Evolutionary conservation across 805 yeast genomes (phyloP), one percentile per base, ranked within the genome.

Genomic region (Wickerhamiella hasegawae): DNA sequence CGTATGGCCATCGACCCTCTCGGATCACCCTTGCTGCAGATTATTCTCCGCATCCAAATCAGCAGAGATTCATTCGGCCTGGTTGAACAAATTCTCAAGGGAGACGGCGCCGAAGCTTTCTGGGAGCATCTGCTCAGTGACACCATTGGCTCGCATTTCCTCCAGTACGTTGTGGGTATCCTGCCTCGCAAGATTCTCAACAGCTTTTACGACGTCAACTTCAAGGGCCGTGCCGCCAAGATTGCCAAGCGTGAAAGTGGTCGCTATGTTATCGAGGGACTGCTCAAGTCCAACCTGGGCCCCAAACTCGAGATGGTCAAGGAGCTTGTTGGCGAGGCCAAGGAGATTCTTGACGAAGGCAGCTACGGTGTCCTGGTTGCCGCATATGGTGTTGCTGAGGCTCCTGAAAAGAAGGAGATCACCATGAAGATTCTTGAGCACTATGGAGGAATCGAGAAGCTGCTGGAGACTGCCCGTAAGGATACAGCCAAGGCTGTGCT

Each of bases 81-180:
- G 10, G 35, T 84, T 77, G 74, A 73, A 47, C 53, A 68, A 29
- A 61, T 76, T 0, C 80, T 83, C 58, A 40, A 40, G 4, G 44
- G 35, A 6, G 44, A 80, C 47, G 85, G 70, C 42, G 34, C 53
- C 4, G 43, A 43, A 33, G 72, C 90, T 0, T 84, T 79, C 53
- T 75, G 85, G 21, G 94, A 84, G 52, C 79, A 78, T 48, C 62
- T 85, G 36, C 58, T 87, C 25, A 71, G 90, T 6, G 94, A 84
- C 50, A 64, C 92, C 1, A 82, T 85, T n/a, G 98, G 97, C 0
- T 78, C 93, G 1, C 96, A 84, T 57, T 87, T 90, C 60, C 62
- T 87, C 19, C 83, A 90, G 54, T 67, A 75, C 15, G 68, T 74
- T 9, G 62, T 85, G 34, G 70, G 67, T 32, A 69, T 68, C 39